phyloP scores from a whole-genome alignment of 179 eudicot species.

The Heliamphora pulchella region DNA sequence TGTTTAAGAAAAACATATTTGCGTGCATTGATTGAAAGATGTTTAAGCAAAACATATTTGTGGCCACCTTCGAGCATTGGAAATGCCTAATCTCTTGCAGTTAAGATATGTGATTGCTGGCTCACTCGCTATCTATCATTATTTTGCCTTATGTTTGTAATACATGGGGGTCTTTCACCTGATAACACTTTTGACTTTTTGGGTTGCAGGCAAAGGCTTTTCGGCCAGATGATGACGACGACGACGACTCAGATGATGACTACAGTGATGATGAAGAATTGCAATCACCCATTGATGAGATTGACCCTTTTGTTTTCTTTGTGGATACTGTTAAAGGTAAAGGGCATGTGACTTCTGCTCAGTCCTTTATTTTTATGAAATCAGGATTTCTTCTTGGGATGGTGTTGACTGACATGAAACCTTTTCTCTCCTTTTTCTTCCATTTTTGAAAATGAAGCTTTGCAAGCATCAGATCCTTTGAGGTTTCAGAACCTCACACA shows the following conservation, averaged over 20 bases:
- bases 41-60: too few relatives aligned
- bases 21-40: too few relatives aligned
- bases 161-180: neutral
- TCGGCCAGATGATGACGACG: conserved; percentile 61
- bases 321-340: conserved; percentile 85
- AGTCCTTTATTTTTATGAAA: neutral
- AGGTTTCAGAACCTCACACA: conserved; percentile 81
- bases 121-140: neutral
- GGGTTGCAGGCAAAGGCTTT: conserved; percentile 75
- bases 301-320: conserved; percentile 88
- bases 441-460: conserved; percentile 28
- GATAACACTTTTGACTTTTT: conserved; percentile 11
- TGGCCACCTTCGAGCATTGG: neutral
- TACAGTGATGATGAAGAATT: conserved; percentile 90
- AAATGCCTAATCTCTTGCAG: neutral
- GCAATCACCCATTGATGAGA: conserved; percentile 96
- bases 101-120: too few relatives aligned
- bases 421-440: neutral
- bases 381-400: neutral
- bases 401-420: conserved; percentile 4
- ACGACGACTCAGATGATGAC: conserved; percentile 87
- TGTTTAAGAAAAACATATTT: too few relatives aligned
- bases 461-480: conserved; percentile 79
- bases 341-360: neutral
- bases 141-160: neutral